Evolutionary conservation across 208 protist species (phyloP), one percentile per base, ranked within the genome.

Genomic region (Phytomonas sp.): DNA sequence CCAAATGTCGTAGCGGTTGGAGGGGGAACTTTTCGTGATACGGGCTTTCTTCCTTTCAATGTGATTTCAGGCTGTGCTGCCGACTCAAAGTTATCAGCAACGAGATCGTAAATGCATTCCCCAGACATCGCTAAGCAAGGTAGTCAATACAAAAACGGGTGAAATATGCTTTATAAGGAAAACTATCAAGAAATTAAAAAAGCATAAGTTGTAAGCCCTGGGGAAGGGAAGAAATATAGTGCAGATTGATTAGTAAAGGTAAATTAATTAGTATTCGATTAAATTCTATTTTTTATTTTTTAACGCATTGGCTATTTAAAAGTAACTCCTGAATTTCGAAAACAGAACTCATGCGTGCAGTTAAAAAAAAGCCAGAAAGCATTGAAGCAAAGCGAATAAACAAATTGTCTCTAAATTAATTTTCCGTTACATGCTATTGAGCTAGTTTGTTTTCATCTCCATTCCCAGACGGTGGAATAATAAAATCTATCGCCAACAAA

Each of bases 1-100:
- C 88, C 91, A 65, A 96, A 94, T 5, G 91, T 96, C 0, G 88
- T 93, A 29, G 85, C 91, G 29, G 88, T 96, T 34, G 91, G 91
- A 19, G 88, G 88, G 7, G 83, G 85, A 12, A 77, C 81, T 36
- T 69, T 69, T n/a, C 79, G 75, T 42, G 70, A 76, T 16, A 73
- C 79, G 36, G 74, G 73, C 68, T 80, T 79, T 42, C 73, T 82
- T 12, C 64, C 69, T 14, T 60, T 36, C 36, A 66, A 59, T 5
- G 75, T 66, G 16, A 30, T 70, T 8, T 19, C 30, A 23, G 45
- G 36, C 16, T 32, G 36, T 36, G 59, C 60, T 2, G 64, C 67
- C 29, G 37, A 63, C 19, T 70, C 73, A 4, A 62, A 73, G 37
- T 62, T 76, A 61, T 80, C 80, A 60, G 80, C 77, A n/a, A 96